Base-by-base conservation (phyloP, 768 basidiomycete genomes). In the Tulasnella sp. region DNA sequence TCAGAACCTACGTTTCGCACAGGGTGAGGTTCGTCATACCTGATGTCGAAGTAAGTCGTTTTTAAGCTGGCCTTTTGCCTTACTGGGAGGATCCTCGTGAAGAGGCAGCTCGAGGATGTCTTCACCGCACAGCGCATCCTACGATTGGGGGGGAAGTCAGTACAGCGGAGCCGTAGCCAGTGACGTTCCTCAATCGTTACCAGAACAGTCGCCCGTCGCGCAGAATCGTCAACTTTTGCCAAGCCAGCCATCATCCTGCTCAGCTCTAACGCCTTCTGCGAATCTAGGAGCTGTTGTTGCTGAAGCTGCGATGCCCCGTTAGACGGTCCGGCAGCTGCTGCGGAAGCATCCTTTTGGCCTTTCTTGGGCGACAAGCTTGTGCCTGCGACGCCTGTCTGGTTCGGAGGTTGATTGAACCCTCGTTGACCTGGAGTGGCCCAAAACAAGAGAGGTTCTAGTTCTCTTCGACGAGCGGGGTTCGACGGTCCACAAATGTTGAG, bases 21-120 rank as follows among this genome's bases (percentile, higher is more conserved):
- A 49, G 45, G 22, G 17, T 22, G 1, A 75, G 25, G 17, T 17
- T 29, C 71, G 82, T 64, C 79, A 37, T 52, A 91, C 93, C 86
- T 97, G 95, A 80, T 97, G 96, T 78, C 89, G 91, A 36, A 97
- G 81, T 67, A 97, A 83, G 80, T 96, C 87, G 22, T 93, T 90
- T n/a, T 85, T 85, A 72, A 97, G 81, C 31, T 91, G 85, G 1
- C 91, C 93, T 67, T 83, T 91, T 34, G 84, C 85, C 31, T 88
- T 85, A 2, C 93, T 87, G 0, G 95, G 93, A 0, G 95, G 93
- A 78, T 85, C 85, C 14, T 90, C 88, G 80, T 94, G 89, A 7
- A 87, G 80, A 0, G 94, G 93, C 34, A 96, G 83, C 64, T 87
- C 87, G 40, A 93, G 82, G 19, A 95, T 85, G 81, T 97, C 94